Percentiles rank a stretch among this genome's conserved stretches.
Evolutionary conservation across 148 eudicot genomes (phyloP).

Genomic region (Rhododendron griersonianum): DNA sequence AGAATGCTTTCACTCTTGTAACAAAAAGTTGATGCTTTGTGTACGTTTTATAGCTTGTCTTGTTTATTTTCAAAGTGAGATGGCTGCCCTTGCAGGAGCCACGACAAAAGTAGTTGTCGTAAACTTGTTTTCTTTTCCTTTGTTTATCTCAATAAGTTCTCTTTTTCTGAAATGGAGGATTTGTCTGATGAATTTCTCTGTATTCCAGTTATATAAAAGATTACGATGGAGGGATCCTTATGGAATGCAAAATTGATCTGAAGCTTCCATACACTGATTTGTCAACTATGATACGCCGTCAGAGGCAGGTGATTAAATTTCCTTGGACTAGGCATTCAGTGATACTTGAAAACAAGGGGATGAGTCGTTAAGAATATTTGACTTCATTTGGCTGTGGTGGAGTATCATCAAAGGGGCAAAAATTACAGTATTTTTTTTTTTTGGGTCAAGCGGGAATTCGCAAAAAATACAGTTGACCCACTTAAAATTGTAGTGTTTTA

Average conservation of each 20-base stretch:
- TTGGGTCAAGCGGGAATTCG: background rate
- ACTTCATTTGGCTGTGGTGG: background rate
- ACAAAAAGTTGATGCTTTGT: background rate
- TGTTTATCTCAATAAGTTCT: background rate
- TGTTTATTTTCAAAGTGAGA: background rate
- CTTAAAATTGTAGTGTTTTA: background rate
- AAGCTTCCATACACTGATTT: slow-evolving; percentile 97
- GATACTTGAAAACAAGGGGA: background rate
- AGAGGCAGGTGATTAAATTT: slow-evolving; percentile 60
- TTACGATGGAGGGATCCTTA: slow-evolving; percentile 96
- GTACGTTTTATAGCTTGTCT: background rate
- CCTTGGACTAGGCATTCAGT: background rate
- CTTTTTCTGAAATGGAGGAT: background rate
- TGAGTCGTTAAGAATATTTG: background rate
- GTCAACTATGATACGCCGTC: slow-evolving; percentile 88
- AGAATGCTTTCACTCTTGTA: background rate
- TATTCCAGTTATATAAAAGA: slow-evolving; percentile 82
- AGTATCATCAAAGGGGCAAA: background rate
- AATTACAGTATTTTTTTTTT: background rate
- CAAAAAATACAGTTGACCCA: background rate
- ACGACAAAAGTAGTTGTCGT: background rate
- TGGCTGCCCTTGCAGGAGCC: background rate
- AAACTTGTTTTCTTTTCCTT: background rate
- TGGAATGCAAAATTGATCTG: slow-evolving; percentile 97
- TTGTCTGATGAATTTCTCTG: background rate